phyloP scores from a whole-genome alignment of 2,329 filamentous ascomycete genomes.

The Ophiocordyceps robertsii region DNA sequence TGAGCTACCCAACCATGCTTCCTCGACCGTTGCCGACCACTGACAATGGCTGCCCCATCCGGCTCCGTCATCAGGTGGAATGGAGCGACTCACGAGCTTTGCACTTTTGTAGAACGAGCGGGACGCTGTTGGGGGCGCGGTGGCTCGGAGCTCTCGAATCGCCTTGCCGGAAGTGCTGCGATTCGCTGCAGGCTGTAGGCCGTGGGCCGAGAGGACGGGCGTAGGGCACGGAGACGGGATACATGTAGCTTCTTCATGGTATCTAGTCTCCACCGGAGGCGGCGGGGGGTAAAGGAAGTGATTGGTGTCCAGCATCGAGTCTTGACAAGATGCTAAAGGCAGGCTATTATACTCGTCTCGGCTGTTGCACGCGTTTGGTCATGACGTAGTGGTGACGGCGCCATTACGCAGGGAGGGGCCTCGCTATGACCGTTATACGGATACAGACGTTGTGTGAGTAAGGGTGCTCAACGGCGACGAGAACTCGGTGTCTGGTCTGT shows the following conservation, averaged over 20 bases:
- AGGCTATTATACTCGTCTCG: neutral
- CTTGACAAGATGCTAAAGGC: no score
- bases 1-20: no score
- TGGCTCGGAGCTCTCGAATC: neutral
- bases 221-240: neutral
- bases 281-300: no score
- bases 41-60: no score
- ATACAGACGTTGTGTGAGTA: neutral
- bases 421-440: neutral
- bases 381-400: neutral
- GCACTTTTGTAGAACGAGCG: neutral
- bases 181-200: neutral
- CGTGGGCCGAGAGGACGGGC: neutral
- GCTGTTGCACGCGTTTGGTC: neutral
- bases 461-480: neutral
- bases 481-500: neutral
- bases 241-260: neutral
- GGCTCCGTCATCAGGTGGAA: no score
- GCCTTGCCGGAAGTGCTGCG: neutral
- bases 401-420: neutral
- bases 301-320: no score
- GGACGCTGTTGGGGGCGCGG: neutral
- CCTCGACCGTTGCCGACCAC: no score
- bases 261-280: neutral
- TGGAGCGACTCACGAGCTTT: neutral